A percentile compares a stretch with the other conserved stretches of the same genome.
These are phyloP conservation scores for Pichia sp. DNA, from an alignment of 1,139 yeast species.

Conservation along the genomic window DNA sequence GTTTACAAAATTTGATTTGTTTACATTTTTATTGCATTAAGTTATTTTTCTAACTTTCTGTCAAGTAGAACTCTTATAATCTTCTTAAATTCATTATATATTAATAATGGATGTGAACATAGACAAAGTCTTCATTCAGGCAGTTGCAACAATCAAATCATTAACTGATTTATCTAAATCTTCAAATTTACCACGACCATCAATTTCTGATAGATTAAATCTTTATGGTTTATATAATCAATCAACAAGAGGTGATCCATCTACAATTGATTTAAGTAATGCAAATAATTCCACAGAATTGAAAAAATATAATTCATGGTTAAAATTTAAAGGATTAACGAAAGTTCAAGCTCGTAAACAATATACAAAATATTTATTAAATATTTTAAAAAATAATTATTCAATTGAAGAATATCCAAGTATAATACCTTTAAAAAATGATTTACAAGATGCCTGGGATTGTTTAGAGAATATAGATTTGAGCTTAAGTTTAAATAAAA, in stretches of 20 bases:
- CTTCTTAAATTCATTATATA: no score
- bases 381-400: constrained; percentile 30
- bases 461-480: constrained; percentile 31
- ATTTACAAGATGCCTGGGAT: constrained; percentile 43
- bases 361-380: constrained; percentile 61
- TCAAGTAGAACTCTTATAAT: no score
- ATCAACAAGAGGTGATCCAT: constrained; percentile 81
- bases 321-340: constrained; percentile 62
- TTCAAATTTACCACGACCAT: constrained; percentile 75
- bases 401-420: background rate
- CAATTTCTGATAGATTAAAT: constrained; percentile 62
- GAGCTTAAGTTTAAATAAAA: background rate
- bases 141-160: constrained; percentile 71
- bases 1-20: no score
- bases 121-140: constrained; percentile 75
- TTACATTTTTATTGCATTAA: no score
- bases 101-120: constrained; percentile 33
- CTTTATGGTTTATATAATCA: constrained; percentile 82
- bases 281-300: constrained; percentile 43
- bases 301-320: constrained; percentile 86
- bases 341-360: constrained; percentile 68
- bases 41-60: no score
- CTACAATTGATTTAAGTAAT: constrained; percentile 64
- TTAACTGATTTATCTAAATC: constrained; percentile 63
- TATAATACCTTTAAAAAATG: background rate